Evolutionary conservation across 257 asterid genomes (phyloP).

Genomic region (Lithospermum erythrorhizon): DNA sequence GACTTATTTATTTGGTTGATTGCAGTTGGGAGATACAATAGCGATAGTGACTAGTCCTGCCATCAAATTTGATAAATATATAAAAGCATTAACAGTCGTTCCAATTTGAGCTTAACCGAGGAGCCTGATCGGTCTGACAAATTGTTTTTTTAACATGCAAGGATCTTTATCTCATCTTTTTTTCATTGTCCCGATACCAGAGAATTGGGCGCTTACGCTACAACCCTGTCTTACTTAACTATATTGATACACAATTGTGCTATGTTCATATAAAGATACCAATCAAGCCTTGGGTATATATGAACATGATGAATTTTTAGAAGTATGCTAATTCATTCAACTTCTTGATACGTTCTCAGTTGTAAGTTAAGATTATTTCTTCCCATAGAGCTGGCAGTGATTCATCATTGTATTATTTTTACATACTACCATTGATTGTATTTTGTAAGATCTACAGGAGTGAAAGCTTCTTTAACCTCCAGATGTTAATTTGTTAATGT

Average conservation of each 20-base stretch:
- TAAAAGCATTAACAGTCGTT: conserved; percentile 8
- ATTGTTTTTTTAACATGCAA: conserved; percentile 1
- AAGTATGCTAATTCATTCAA: conserved; percentile 21
- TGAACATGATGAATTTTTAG: conserved; percentile 24
- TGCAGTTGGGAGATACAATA: conserved; percentile 61
- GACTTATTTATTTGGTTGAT: conserved; percentile 6
- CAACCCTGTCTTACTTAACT: conserved; percentile 23
- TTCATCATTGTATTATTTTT: conserved; percentile 29
- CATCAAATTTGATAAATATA: conserved; percentile 1
- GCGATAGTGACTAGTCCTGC: conserved; percentile 66
- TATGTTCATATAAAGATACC: neutral
- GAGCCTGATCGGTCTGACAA: conserved; percentile 23
- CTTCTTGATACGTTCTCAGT: conserved; percentile 22
- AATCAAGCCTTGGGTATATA: neutral
- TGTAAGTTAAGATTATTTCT: conserved; percentile 7
- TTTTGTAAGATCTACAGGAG: conserved; percentile 2
- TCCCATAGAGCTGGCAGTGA: conserved; percentile 22
- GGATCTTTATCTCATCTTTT: conserved; percentile 8
- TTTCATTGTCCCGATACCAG: conserved; percentile 11
- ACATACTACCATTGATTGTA: conserved; percentile 2
- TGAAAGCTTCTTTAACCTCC: conserved; percentile 2
- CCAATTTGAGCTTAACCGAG: conserved; percentile 21
- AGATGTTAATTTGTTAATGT: conserved; percentile 21
- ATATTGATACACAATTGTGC: neutral
- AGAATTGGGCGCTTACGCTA: conserved; percentile 13